These are phyloP conservation scores for Suillus americanus DNA, from an alignment of 768 basidiomycete species.

Conservation along the genomic window DNA sequence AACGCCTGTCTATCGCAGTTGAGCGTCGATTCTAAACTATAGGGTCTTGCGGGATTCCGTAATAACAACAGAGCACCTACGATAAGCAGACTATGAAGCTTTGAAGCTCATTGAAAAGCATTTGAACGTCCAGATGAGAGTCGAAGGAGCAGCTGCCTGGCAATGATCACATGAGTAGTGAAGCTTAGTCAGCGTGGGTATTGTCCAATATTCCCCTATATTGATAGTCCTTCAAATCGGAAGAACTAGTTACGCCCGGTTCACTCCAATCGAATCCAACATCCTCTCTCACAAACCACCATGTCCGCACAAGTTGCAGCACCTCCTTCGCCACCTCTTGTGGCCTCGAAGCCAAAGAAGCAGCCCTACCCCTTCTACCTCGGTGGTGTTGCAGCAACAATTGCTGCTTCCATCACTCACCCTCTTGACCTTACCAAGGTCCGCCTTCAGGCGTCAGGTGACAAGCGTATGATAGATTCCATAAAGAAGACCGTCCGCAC, in stretches of 20 bases:
- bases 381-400: conserved; percentile 84
- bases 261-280: background rate
- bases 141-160: background rate
- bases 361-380: conserved; percentile 86
- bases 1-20: background rate
- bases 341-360: conserved; percentile 40
- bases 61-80: too few species aligned
- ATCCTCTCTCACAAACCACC: conserved; percentile 3
- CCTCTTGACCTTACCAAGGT: conserved; percentile 91
- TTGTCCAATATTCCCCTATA: background rate
- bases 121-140: background rate
- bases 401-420: conserved; percentile 87
- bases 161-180: background rate
- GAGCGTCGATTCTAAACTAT: background rate
- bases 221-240: conserved; percentile 1
- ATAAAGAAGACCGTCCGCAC: conserved; percentile 80
- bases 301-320: background rate
- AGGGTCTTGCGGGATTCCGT: background rate
- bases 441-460: conserved; percentile 86
- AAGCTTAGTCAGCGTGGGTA: background rate
- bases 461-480: conserved; percentile 86
- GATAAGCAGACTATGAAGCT: background rate
- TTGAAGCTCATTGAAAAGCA: background rate
- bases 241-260: conserved; percentile 4
- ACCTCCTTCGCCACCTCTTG: conserved; percentile 8